Evolutionary conservation across 139 green algal genomes (phyloP).

Genomic region (Chlorella ohadii): DNA sequence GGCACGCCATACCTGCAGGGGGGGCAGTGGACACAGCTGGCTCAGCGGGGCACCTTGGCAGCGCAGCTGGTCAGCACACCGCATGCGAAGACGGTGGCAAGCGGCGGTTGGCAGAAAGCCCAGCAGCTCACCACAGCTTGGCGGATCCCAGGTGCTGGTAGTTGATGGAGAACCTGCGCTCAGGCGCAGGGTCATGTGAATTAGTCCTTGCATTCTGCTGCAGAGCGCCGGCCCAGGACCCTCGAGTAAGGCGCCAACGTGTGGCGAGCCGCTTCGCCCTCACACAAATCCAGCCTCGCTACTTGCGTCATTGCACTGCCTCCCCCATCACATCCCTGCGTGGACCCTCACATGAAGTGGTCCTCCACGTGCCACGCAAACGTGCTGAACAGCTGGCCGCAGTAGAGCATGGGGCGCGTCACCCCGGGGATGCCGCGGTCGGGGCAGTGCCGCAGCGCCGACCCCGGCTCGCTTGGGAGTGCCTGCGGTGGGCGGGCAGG

Average conservation of each 20-base stretch:
- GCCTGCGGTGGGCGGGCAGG: constrained; percentile 26
- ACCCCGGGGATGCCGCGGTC: constrained; percentile 63
- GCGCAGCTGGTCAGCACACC: neutral
- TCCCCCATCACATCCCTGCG: no score
- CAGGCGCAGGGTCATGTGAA: no score
- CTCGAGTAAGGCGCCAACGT: no score
- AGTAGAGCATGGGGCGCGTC: constrained; percentile 89
- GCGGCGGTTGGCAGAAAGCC: no score
- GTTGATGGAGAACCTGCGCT: constrained; percentile 58
- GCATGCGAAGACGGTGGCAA: no score
- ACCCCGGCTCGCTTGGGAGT: constrained; percentile 52
- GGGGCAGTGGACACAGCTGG: neutral
- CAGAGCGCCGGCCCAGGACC: no score
- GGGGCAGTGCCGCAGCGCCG: constrained; percentile 46
- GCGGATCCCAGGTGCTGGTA: constrained; percentile 84
- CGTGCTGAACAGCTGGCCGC: constrained; percentile 87
- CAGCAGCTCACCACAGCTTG: constrained; percentile 83
- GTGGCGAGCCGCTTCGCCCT: no score
- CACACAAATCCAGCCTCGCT: no score
- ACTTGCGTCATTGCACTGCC: no score
- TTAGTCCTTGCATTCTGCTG: no score
- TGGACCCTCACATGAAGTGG: constrained; percentile 69
- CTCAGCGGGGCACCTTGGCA: neutral
- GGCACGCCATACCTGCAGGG: constrained; percentile 63
- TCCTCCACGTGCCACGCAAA: constrained; percentile 97